Conservation (phyloP, 352 stramenopile genomes). For the Phytophthora megakarya region DNA sequence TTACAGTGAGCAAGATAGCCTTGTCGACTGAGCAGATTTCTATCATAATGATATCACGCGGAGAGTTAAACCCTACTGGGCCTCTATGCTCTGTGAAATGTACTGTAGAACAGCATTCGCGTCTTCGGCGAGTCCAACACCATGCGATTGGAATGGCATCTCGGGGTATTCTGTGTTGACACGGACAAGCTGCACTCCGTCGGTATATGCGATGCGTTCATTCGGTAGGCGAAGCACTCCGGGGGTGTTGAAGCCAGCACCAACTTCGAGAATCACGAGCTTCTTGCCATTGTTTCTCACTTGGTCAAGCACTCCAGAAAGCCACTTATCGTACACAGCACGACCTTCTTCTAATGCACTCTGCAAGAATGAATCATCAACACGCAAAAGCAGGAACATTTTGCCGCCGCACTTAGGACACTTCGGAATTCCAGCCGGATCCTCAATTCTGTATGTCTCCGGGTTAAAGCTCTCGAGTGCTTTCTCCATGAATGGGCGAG, state of each 20-base stretch:
- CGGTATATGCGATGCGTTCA: constrained; percentile 46
- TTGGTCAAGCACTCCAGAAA: constrained; percentile 30
- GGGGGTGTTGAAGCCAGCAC: constrained; percentile 75
- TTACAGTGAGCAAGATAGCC: neutral
- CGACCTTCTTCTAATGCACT: constrained; percentile 43
- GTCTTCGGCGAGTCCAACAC: constrained; percentile 47
- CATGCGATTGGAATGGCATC: constrained; percentile 59
- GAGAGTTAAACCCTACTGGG: neutral
- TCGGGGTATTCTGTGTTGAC: constrained; percentile 60
- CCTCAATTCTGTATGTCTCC: constrained; percentile 59
- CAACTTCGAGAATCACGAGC: constrained; percentile 72
- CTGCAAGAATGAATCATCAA: constrained; percentile 57
- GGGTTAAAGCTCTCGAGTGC: constrained; percentile 56
- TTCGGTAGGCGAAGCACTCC: constrained; percentile 61
- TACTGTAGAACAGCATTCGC: constrained; percentile 53
- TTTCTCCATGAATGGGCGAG: constrained; percentile 59
- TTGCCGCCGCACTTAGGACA: constrained; percentile 54
- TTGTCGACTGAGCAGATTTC: constrained; percentile 14
- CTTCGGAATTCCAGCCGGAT: constrained; percentile 51
- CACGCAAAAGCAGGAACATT: constrained; percentile 59
- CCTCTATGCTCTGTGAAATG: constrained; percentile 24
- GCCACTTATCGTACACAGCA: constrained; percentile 48
- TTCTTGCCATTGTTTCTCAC: constrained; percentile 53
- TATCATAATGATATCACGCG: constrained; percentile 7
- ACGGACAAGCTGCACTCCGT: constrained; percentile 59